These are phyloP conservation scores for Umbelopsis sp. DNA, from an alignment of 192 early-diverging fungal genomes.

Conservation along the genomic window DNA sequence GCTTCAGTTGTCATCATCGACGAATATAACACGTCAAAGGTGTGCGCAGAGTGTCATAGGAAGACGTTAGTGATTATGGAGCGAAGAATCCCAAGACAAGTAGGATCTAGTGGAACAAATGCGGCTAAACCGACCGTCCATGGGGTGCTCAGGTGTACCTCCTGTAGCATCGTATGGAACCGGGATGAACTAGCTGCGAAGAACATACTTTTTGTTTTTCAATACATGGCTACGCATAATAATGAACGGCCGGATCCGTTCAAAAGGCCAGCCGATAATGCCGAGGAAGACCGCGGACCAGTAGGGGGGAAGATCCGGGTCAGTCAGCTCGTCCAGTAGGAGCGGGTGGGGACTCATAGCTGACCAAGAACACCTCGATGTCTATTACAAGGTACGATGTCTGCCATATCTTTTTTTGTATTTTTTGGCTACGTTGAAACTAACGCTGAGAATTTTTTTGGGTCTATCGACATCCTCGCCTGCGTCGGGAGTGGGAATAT, in stretches of 20 bases:
- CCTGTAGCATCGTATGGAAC: slow-evolving; percentile 1
- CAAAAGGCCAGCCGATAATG: background rate
- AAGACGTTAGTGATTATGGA: background rate
- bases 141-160: background rate
- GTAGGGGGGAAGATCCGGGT: background rate
- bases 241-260: slow-evolving; percentile 2
- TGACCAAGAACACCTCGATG: background rate
- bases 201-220: background rate
- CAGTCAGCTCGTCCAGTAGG: background rate
- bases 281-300: background rate
- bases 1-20: background rate
- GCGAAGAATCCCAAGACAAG: background rate
- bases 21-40: background rate
- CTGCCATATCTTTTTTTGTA: background rate
- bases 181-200: slow-evolving; percentile 4
- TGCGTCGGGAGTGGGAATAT: background rate
- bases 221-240: background rate
- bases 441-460: background rate
- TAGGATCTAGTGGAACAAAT: background rate
- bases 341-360: background rate
- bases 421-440: background rate
- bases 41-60: background rate
- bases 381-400: slow-evolving; percentile 1
- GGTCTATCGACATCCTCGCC: background rate
- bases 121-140: background rate